phyloP scores from a whole-genome alignment of 768 basidiomycete species.

The Psilocybe sp. region DNA sequence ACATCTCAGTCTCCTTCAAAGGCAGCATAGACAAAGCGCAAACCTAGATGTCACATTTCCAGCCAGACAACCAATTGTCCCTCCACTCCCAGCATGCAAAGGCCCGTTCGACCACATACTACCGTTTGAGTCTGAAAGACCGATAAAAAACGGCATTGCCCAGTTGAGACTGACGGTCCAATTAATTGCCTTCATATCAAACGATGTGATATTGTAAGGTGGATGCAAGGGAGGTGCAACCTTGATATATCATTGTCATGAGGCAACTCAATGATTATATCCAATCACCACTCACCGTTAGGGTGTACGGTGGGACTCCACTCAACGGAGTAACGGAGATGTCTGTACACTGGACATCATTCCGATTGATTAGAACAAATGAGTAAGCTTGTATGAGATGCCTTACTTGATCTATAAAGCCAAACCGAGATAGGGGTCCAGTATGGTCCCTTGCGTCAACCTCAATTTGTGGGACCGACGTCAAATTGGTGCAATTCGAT shows the following conservation, averaged over 20 bases:
- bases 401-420: slow-evolving; percentile 54
- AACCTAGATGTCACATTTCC: slow-evolving; percentile 22
- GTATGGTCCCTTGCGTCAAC: slow-evolving; percentile 39
- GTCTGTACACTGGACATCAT: slow-evolving; percentile 49
- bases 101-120: slow-evolving; percentile 57
- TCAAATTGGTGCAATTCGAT: slow-evolving; percentile 49
- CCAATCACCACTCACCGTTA: slow-evolving; percentile 41
- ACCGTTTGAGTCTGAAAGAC: slow-evolving; percentile 48
- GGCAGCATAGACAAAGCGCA: neutral
- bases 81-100: slow-evolving; percentile 51
- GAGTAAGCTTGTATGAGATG: neutral
- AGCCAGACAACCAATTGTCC: slow-evolving; percentile 39
- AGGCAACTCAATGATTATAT: neutral
- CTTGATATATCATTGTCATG: slow-evolving; percentile 24
- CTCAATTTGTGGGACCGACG: slow-evolving; percentile 40
- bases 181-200: slow-evolving; percentile 39
- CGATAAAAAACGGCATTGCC: slow-evolving; percentile 55
- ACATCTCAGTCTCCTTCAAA: neutral
- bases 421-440: slow-evolving; percentile 56
- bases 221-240: slow-evolving; percentile 62
- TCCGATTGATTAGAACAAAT: neutral
- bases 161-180: slow-evolving; percentile 58
- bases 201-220: slow-evolving; percentile 53
- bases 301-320: slow-evolving; percentile 57
- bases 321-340: slow-evolving; percentile 50